Conservation (phyloP, 306 rosid genomes). For the Heteromeles arbutifolia region DNA sequence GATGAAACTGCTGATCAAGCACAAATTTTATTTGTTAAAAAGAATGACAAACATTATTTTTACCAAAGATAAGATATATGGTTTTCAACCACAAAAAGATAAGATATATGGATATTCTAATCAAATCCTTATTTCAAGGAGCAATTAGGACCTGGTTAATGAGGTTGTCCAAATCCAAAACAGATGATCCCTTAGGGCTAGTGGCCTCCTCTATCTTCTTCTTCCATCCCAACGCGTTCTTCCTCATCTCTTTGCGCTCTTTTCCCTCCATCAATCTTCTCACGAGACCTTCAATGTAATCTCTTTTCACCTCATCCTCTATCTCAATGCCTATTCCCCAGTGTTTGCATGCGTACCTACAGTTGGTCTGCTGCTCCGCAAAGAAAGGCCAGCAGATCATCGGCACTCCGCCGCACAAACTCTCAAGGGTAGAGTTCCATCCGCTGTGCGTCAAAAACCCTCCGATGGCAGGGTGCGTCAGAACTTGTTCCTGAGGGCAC, state of each 20-base stretch:
- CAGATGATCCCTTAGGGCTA: slow-evolving; percentile 22
- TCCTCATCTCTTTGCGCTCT: slow-evolving; percentile 34
- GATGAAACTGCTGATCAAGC: background rate
- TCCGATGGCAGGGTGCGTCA: slow-evolving; percentile 44
- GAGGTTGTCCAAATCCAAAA: slow-evolving; percentile 24
- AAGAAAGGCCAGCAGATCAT: slow-evolving; percentile 70
- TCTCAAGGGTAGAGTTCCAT: slow-evolving; percentile 78
- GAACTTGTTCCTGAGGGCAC: slow-evolving; percentile 60
- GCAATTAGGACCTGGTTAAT: slow-evolving; percentile 22
- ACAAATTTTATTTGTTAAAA: background rate
- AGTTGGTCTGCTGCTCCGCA: slow-evolving; percentile 67
- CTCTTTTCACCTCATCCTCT: slow-evolving; percentile 31
- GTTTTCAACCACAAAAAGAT: no score
- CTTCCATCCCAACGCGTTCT: slow-evolving; percentile 41
- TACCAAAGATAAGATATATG: no score
- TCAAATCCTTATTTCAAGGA: background rate
- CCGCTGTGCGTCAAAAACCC: slow-evolving; percentile 69
- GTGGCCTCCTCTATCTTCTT: slow-evolving; percentile 22
- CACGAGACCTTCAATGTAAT: slow-evolving; percentile 35
- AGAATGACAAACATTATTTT: background rate
- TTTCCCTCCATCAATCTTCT: slow-evolving; percentile 42
- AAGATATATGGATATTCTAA: background rate
- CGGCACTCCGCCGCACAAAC: slow-evolving; percentile 46
- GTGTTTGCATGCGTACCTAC: slow-evolving; percentile 39
- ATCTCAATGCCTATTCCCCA: slow-evolving; percentile 69